Evolutionary conservation across 768 basidiomycete genomes (phyloP).

Genomic region (Hygrocybe coccinea): DNA sequence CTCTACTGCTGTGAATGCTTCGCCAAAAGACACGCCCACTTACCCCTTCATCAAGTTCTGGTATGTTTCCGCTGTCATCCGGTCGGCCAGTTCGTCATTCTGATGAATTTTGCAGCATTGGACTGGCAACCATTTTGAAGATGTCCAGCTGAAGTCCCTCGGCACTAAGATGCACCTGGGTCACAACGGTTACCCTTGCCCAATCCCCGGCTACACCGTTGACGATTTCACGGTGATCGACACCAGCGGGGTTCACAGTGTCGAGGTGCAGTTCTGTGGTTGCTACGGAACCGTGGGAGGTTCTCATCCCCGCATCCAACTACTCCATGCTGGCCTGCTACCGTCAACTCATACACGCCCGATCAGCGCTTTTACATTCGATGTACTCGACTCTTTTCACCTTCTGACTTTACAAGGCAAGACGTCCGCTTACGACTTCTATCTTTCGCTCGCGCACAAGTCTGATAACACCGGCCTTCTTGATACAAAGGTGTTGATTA

Average conservation of each 20-base stretch:
- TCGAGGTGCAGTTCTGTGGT: constrained; percentile 22
- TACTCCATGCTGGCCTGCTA: constrained; percentile 4
- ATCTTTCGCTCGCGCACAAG: neutral
- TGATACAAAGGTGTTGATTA: neutral
- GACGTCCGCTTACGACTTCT: constrained; percentile 9
- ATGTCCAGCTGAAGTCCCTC: neutral
- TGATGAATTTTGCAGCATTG: neutral
- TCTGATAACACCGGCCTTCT: constrained; percentile 4
- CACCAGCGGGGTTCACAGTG: constrained; percentile 21
- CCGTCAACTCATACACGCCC: constrained; percentile 1
- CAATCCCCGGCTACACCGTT: neutral
- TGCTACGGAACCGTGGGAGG: constrained; percentile 11
- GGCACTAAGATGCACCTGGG: constrained; percentile 10
- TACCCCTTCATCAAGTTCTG: constrained; percentile 3
- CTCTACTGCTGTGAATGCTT: constrained; percentile 2
- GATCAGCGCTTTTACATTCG: constrained; percentile 8
- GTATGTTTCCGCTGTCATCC: neutral
- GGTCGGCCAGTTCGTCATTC: too few relatives aligned
- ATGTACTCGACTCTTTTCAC: constrained; percentile 11
- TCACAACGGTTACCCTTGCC: constrained; percentile 2
- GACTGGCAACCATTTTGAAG: neutral
- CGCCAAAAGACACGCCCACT: neutral
- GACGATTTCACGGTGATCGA: constrained; percentile 16
- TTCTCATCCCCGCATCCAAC: neutral
- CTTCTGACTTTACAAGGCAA: constrained; percentile 10